These are phyloP conservation scores for Umbilicus rupestris DNA, from an alignment of 164 flowering plant genomes.

Conservation along the genomic window DNA sequence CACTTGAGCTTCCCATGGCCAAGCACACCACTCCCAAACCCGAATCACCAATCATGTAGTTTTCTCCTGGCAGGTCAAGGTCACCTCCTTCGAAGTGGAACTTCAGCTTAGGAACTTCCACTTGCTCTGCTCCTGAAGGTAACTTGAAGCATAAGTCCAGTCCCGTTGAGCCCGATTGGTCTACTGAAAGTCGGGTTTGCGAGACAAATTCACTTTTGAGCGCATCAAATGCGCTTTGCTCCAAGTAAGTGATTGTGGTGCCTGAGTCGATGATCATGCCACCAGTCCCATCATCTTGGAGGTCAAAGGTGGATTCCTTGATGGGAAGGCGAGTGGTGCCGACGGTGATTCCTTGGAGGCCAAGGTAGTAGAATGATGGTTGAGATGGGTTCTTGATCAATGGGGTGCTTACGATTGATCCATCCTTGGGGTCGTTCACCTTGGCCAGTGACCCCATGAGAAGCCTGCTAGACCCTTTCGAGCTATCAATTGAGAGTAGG, in stretches of 20 bases:
- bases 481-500: constrained; percentile 42
- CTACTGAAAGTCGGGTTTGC: neutral
- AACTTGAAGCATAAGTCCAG: neutral
- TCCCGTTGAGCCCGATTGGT: neutral
- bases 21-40: constrained; percentile 9
- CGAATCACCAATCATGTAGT: constrained; percentile 11
- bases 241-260: neutral
- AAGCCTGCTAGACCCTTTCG: neutral
- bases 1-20: constrained; percentile 7
- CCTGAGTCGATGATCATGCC: constrained; percentile 4
- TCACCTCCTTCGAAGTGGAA: constrained; percentile 9
- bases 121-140: neutral
- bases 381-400: constrained; percentile 5
- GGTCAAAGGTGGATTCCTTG: neutral
- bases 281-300: neutral
- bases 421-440: neutral
- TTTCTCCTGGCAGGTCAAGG: constrained; percentile 12
- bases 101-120: constrained; percentile 9
- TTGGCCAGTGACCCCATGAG: neutral
- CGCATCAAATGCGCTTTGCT: neutral
- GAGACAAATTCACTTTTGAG: neutral
- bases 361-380: constrained; percentile 1
- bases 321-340: constrained; percentile 4
- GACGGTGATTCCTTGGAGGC: constrained; percentile 4
- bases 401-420: neutral